Conservation (phyloP, 441 rosid genomes). For the Erodium trifolium region DNA sequence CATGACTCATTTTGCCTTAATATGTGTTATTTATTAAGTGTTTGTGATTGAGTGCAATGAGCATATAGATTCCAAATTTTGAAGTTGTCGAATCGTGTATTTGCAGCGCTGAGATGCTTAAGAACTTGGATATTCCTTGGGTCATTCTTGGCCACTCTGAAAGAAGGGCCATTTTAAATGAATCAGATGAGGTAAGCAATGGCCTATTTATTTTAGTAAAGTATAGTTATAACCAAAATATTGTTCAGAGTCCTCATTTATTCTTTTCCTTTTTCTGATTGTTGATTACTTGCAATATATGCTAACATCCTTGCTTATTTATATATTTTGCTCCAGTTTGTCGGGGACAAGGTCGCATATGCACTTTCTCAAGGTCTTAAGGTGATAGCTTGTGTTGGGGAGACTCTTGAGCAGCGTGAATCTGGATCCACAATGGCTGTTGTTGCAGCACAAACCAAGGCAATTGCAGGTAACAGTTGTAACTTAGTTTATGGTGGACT, state of each 20-base stretch:
- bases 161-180: constrained; percentile 47
- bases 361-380: constrained; percentile 61
- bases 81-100: constrained; percentile 9
- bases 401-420: constrained; percentile 69
- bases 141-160: constrained; percentile 77
- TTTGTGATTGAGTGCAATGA: background rate
- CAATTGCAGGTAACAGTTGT: constrained; percentile 46
- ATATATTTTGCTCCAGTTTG: constrained; percentile 34
- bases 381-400: constrained; percentile 74
- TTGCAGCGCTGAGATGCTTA: constrained; percentile 63
- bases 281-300: background rate
- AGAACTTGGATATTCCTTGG: constrained; percentile 53
- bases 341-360: constrained; percentile 63
- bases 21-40: background rate
- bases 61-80: background rate
- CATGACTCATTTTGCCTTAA: background rate
- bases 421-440: constrained; percentile 52
- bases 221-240: background rate
- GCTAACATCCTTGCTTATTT: constrained; percentile 10
- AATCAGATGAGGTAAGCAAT: constrained; percentile 40
- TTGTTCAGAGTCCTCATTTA: background rate
- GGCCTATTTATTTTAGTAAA: background rate
- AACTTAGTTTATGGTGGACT: background rate
- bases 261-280: background rate
- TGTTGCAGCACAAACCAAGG: constrained; percentile 68